phyloP scores from a whole-genome alignment of 768 basidiomycete genomes.

The Trametes coccinea region DNA sequence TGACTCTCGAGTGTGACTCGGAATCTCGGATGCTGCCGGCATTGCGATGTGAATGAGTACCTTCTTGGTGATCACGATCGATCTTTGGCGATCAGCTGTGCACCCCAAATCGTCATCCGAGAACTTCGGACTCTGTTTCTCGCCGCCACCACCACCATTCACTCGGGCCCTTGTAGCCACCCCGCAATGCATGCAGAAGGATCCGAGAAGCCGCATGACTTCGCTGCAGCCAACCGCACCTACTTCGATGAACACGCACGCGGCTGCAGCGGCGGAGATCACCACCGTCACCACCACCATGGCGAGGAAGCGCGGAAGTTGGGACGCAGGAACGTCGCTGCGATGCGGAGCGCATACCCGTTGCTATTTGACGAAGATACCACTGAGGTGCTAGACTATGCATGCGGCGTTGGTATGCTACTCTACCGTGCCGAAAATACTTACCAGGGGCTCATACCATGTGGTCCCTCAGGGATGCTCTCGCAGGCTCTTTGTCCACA shows the following conservation, averaged over 20 bases:
- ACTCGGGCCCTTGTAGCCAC: background rate
- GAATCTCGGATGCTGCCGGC: too few species aligned
- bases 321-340: constrained; percentile 30
- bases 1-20: too few species aligned
- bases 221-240: background rate
- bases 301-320: constrained; percentile 6
- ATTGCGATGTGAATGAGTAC: background rate
- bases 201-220: background rate
- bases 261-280: background rate
- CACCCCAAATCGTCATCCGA: background rate
- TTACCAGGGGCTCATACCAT: too few species aligned
- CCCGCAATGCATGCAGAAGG: background rate
- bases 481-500: constrained; percentile 64
- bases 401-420: constrained; percentile 67
- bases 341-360: constrained; percentile 33
- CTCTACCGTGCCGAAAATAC: too few species aligned
- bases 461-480: constrained; percentile 50
- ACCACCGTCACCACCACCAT: background rate
- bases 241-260: constrained; percentile 7
- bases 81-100: background rate
- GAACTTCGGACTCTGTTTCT: background rate
- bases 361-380: constrained; percentile 49
- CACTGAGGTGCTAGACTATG: constrained; percentile 70
- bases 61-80: constrained; percentile 9
- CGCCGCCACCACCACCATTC: background rate